Evolutionary conservation across 225 moss, liverwort and hornwort species (phyloP).

Genomic region (Physcomitrium patens): DNA sequence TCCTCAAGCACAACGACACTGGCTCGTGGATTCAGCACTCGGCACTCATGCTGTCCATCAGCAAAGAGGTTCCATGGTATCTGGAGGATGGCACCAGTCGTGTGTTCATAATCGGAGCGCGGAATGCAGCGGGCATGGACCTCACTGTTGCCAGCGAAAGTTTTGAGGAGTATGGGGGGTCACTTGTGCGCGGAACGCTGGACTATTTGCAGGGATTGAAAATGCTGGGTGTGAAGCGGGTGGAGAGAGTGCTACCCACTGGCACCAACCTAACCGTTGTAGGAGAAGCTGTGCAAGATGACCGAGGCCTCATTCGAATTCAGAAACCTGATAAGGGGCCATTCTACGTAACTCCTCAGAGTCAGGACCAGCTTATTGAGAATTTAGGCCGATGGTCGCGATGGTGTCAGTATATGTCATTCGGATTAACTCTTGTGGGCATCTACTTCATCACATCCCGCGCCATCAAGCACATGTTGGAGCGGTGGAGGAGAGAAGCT

Average conservation of each 20-base stretch:
- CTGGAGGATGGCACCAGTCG: conserved; percentile 88
- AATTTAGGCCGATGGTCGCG: conserved; percentile 96
- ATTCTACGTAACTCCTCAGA: conserved; percentile 90
- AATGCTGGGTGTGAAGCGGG: conserved; percentile 98
- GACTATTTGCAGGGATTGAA: conserved; percentile 98
- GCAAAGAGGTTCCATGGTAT: conserved; percentile 98
- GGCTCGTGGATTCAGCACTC: conserved; percentile 99
- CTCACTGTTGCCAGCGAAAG: conserved; percentile 94
- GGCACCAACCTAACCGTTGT: conserved; percentile 93
- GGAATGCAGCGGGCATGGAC: conserved; percentile 93
- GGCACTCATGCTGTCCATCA: conserved; percentile 92
- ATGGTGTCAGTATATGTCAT: conserved; percentile 91
- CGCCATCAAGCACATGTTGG: conserved; percentile 76
- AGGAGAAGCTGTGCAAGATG: conserved; percentile 92
- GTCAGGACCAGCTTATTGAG: conserved; percentile 80
- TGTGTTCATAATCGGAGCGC: conserved; percentile 89
- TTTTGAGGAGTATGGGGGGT: conserved; percentile 93
- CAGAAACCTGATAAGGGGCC: conserved; percentile 93
- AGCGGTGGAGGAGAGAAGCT: conserved; percentile 83
- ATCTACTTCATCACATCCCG: conserved; percentile 84
- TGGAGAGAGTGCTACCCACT: conserved; percentile 96
- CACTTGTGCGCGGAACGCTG: conserved; percentile 91
- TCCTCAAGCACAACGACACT: conserved; percentile 93
- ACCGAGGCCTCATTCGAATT: conserved; percentile 83
- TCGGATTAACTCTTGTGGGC: conserved; percentile 83